phyloP scores from a whole-genome alignment of 2,329 filamentous ascomycete species.

The Immersiporthe knoxdaviesiana region DNA sequence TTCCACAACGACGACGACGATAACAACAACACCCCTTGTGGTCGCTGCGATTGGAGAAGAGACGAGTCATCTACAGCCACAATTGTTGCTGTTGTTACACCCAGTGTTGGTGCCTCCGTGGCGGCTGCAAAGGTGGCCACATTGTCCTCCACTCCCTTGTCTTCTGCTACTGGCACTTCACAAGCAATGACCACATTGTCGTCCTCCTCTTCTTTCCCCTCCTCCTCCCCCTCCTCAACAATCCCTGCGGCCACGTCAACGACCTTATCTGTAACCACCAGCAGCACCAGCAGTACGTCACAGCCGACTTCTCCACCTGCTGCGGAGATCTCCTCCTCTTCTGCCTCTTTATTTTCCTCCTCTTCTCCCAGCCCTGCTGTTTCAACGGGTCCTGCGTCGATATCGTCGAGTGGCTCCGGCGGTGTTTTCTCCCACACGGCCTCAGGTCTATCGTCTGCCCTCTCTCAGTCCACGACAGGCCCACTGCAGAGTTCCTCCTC shows the following conservation, averaged over 20 bases:
- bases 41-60: background rate
- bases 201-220: background rate
- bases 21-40: no score
- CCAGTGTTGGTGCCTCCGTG: background rate
- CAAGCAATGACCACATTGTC: slow-evolving; percentile 8
- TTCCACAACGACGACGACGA: background rate
- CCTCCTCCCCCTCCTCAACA: background rate
- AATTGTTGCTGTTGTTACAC: background rate
- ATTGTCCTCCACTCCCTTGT: background rate
- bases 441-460: background rate
- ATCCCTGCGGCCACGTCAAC: background rate
- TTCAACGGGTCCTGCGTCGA: slow-evolving; percentile 1
- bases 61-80: background rate
- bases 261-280: background rate
- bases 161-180: background rate
- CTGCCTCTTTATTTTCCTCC: background rate
- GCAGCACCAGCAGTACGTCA: background rate
- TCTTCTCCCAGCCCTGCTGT: slow-evolving; percentile 9
- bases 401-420: background rate
- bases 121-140: background rate
- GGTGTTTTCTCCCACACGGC: background rate
- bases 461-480: background rate
- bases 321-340: background rate
- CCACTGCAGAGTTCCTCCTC: background rate
- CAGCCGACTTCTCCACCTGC: slow-evolving; percentile 5